Percentiles rank a stretch among this genome's conserved stretches.
Evolutionary conservation across 495 filamentous ascomycete species (phyloP).

Genomic region (Aspergillus diversus): DNA sequence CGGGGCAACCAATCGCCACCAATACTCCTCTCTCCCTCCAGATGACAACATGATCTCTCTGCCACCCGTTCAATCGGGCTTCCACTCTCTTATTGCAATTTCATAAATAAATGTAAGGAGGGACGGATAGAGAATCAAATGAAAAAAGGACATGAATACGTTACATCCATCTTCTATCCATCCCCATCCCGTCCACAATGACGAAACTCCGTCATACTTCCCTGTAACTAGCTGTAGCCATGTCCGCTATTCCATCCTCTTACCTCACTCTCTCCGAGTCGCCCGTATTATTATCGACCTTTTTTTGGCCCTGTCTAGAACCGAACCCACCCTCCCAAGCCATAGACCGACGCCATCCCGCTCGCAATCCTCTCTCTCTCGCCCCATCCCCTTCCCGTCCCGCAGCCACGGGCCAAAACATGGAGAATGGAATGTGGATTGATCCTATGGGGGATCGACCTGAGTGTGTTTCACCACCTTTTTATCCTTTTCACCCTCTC

Average conservation of each 20-base stretch:
- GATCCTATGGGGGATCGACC: not conserved
- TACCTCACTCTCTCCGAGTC: not conserved
- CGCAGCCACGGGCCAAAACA: not conserved
- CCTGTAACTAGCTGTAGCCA: not conserved
- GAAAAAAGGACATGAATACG: no score
- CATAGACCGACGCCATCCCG: not conserved
- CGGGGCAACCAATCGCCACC: constrained; percentile 2
- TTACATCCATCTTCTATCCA: no score
- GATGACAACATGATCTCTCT: not conserved
- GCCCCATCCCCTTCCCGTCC: not conserved
- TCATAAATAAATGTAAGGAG: not conserved
- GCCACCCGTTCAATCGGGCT: not conserved
- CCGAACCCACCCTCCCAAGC: not conserved
- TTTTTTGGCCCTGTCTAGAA: not conserved
- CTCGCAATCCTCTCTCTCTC: not conserved
- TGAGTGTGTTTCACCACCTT: not conserved
- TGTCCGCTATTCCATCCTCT: not conserved
- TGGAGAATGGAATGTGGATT: not conserved
- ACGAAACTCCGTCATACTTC: no score
- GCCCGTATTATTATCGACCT: not conserved
- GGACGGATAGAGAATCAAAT: not conserved
- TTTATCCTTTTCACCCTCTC: not conserved
- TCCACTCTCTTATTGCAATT: not conserved
- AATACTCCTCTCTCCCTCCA: not conserved
- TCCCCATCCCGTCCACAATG: no score